Conservation (phyloP, 2,329 filamentous ascomycete genomes). For the Talaromyces sp. region DNA sequence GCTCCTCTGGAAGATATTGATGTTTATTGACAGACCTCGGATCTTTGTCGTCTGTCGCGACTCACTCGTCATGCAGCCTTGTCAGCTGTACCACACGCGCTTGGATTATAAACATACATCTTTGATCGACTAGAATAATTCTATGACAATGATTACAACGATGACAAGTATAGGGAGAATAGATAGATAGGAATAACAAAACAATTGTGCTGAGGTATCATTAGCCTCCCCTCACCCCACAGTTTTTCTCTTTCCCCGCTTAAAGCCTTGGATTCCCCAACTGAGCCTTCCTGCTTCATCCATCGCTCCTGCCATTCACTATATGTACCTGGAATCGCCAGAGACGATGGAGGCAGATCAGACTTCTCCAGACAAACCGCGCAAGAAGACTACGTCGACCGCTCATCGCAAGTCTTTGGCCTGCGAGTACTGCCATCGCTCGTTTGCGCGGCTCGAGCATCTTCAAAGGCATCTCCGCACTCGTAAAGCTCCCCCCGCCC, state of each 20-base stretch:
- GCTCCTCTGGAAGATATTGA: neutral
- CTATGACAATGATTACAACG: neutral
- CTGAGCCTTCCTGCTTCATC: conserved; percentile 14
- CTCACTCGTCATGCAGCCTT: neutral
- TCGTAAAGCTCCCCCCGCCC: conserved; percentile 39
- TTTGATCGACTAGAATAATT: neutral
- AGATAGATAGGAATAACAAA: neutral
- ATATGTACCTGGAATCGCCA: neutral
- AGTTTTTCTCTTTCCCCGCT: conserved; percentile 41
- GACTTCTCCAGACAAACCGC: conserved; percentile 36
- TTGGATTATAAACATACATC: too few relatives aligned
- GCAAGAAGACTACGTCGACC: conserved; percentile 40
- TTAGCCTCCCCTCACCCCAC: conserved; percentile 33
- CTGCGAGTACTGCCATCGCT: conserved; percentile 50
- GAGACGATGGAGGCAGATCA: conserved; percentile 42
- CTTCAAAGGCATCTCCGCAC: conserved; percentile 54
- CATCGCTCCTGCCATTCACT: neutral
- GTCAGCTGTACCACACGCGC: neutral
- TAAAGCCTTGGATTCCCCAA: conserved; percentile 5
- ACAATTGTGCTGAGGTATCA: neutral
- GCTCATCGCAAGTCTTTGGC: conserved; percentile 48
- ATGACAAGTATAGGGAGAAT: neutral
- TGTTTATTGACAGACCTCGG: neutral
- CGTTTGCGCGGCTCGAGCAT: conserved; percentile 51
- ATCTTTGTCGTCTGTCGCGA: neutral